A percentile compares a stretch with the other conserved stretches of the same genome.
phyloP scores from a whole-genome alignment of 768 basidiomycete species.

The Phylloporus scabripes region DNA sequence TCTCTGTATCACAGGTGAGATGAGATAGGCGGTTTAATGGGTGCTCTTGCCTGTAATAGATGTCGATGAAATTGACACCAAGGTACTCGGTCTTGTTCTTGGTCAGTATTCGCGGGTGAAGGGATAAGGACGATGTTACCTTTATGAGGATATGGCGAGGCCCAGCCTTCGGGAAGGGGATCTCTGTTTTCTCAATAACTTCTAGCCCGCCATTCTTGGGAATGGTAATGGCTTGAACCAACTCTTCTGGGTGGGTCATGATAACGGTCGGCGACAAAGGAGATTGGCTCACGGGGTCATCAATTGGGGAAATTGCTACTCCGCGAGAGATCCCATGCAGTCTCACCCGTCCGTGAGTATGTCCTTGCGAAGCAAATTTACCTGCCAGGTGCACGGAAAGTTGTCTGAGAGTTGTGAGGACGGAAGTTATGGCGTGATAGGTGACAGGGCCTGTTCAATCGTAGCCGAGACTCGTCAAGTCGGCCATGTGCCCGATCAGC shows the following conservation, averaged over 20 bases:
- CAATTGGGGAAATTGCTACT: too few relatives aligned
- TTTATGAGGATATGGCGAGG: constrained; percentile 53
- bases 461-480: too few relatives aligned
- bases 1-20: constrained; percentile 33
- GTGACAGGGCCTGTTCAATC: too few relatives aligned
- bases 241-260: constrained; percentile 53
- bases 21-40: neutral
- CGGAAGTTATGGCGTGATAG: too few relatives aligned
- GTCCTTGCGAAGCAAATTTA: neutral
- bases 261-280: neutral
- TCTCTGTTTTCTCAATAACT: constrained; percentile 59
- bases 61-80: constrained; percentile 86
- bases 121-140: constrained; percentile 12
- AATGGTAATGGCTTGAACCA: constrained; percentile 67
- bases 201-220: constrained; percentile 70
- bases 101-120: neutral
- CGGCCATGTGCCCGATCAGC: too few relatives aligned
- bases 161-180: constrained; percentile 63
- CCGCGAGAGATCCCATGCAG: constrained; percentile 16
- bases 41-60: constrained; percentile 61
- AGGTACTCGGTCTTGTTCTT: constrained; percentile 56
- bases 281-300: neutral
- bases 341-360: constrained; percentile 23
- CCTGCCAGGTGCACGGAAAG: too few relatives aligned
- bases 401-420: too few relatives aligned